Evolutionary conservation across 805 yeast species (phyloP).

Genomic region (Vanderwaltozyma yarrowii): DNA sequence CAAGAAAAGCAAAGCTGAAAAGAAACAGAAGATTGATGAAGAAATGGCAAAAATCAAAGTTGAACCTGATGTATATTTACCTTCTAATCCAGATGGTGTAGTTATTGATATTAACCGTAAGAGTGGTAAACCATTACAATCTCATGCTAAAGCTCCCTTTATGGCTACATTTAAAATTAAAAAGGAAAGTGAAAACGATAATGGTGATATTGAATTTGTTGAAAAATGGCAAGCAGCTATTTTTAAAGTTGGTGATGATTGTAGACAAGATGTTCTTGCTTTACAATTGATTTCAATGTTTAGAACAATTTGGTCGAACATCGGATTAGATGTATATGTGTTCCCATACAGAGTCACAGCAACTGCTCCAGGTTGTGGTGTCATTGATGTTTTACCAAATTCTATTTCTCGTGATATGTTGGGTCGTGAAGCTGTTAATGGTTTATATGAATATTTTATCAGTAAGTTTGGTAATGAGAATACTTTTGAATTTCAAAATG

Average conservation of each 20-base stretch:
- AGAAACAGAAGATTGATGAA: constrained; percentile 90
- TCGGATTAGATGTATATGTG: constrained; percentile 83
- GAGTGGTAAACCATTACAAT: constrained; percentile 90
- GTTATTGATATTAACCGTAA: constrained; percentile 84
- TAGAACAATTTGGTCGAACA: constrained; percentile 78
- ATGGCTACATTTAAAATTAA: constrained; percentile 89
- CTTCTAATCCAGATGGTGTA: constrained; percentile 94
- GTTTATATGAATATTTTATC: constrained; percentile 82
- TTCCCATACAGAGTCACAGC: constrained; percentile 95
- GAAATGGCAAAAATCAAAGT: constrained; percentile 77
- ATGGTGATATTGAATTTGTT: constrained; percentile 33
- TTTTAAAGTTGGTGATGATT: constrained; percentile 98
- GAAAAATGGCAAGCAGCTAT: constrained; percentile 91
- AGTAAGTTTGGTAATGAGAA: constrained; percentile 94
- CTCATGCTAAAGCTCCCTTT: constrained; percentile 98
- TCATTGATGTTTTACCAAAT: constrained; percentile 93
- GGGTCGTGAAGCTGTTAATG: constrained; percentile 98
- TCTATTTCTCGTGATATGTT: constrained; percentile 95
- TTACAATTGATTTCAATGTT: constrained; percentile 85
- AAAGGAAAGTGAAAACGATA: constrained; percentile 35
- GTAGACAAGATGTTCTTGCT: constrained; percentile 94
- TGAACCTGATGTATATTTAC: constrained; percentile 78
- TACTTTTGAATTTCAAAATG: constrained; percentile 79
- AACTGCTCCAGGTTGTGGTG: constrained; percentile 99
- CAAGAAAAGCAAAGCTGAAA: constrained; percentile 90